Base-by-base conservation (phyloP, 495 filamentous ascomycete species). In the Podospora pseudocomata region DNA sequence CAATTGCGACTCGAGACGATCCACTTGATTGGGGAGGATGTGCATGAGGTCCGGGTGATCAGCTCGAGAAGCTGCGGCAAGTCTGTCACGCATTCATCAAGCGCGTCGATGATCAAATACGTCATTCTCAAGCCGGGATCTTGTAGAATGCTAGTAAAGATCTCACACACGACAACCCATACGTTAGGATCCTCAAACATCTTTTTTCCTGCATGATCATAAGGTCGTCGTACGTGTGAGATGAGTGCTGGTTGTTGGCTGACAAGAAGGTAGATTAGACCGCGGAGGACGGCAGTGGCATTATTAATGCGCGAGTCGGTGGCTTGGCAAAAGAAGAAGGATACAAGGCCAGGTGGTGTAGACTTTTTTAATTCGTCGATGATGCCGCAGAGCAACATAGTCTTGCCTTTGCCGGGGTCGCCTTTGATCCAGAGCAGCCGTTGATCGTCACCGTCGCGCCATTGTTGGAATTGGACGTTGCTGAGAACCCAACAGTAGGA, bases 391-490 rank as follows among this genome's bases (percentile, higher is more conserved):
- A 85, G 64, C 0, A 84, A 73, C 82, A 85, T 85, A 1, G 82
- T 84, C 74, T 83, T 84, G 49, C 81, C 81, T 64, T 79, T 83
- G n/a, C 81, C 82, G 80, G 84, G 23, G 23, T 23, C 23, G 23
- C 23, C 23, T 1, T 23, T 23, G 23, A 23, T 23, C 23, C 23
- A 23, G 27, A 85, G 77, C 30, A 82, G 69, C 20, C 68, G 70
- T 28, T 60, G 71, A 13, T 78, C 39, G 6, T 53, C 80, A 63
- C 6, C 5, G 11, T 39, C 11, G 11, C 0, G 11, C 11, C 11
- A 39, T 39, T 39, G 11, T 39, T 39, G 11, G 34, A 66, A 66
- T 6, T 60, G 30, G 20, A 30, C 9, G 15, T 49, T 60, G 5
- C 76, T 68, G 13, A 85, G 73, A 34, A 85, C 72, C 83, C 79